Conservation (phyloP, 2,329 filamentous ascomycete genomes). For the Talaromyces sp. region DNA sequence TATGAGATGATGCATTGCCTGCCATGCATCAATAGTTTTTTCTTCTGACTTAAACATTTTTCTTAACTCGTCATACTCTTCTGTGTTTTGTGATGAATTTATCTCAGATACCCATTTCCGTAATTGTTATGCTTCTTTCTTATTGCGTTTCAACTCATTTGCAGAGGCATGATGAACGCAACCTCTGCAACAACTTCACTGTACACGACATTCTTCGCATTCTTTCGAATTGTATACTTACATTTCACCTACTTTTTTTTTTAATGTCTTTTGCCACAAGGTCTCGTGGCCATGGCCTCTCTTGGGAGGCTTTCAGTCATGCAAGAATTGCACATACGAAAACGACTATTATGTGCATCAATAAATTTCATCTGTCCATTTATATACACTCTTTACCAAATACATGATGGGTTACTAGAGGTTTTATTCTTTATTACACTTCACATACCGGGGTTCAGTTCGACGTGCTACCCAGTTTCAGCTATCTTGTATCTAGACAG, state of each 20-base stretch:
- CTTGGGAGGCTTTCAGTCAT: background rate
- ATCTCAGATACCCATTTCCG: slow-evolving; percentile 15
- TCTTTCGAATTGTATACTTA: background rate
- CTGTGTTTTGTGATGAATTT: slow-evolving; percentile 11
- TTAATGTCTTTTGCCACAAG: background rate
- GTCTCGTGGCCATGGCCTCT: background rate
- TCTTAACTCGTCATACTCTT: slow-evolving; percentile 3
- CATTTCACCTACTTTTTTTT: background rate
- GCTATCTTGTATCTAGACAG: background rate
- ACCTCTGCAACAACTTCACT: background rate
- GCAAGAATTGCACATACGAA: background rate
- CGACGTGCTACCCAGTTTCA: background rate
- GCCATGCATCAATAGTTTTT: background rate
- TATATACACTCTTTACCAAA: slow-evolving; percentile 1
- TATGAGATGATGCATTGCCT: background rate
- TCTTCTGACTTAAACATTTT: slow-evolving; percentile 1
- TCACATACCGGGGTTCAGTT: background rate
- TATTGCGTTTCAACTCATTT: background rate
- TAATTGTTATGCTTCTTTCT: background rate
- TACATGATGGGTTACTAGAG: slow-evolving; percentile 1
- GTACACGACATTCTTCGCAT: background rate
- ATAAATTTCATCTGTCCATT: background rate
- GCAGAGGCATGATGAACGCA: background rate
- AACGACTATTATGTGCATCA: background rate
- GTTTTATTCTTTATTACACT: background rate